Evolutionary conservation across 495 filamentous ascomycete genomes (phyloP), one percentile per base, ranked within the genome.

Genomic region (Pseudevernia furfuracea): DNA sequence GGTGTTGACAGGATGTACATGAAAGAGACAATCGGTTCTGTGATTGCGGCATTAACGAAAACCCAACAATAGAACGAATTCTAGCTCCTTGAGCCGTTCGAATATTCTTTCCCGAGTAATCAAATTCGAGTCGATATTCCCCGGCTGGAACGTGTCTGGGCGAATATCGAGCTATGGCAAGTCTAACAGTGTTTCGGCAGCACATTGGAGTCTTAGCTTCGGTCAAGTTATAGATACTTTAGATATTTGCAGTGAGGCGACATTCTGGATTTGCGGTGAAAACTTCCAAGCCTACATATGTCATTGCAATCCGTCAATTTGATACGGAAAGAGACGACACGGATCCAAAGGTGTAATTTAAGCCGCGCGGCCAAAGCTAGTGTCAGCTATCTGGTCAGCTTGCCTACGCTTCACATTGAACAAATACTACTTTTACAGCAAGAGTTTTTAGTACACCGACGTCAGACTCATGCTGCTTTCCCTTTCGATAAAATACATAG

Each of bases 401-500:
- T 7, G 25, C 14, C 4, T 4, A 53, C 9, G 10, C 12, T 14
- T 53, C 28, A 32, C 12, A 32, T 2, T 53, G 49, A 32, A 32
- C 28, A 17, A 14, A 10, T 17, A 19, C 49, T 17, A 19, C 49
- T 19, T 32, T 19, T 37, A n/a, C 14, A 15, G 32, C 9, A 21
- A 9, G 10, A 6, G 28, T 32, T 15, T 9, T n/a, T 23, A 15
- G 23, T 23, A 55, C 32, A 56, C 10, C 21, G 19, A 23, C 43
- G 14, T 23, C 5, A 43, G n/a, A 34, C 25, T 21, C 10, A 36
- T 25, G n/a, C 37, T 25, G 59, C n/a, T 23, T 46, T 39, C n/a
- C 11, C 34, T 28, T 10, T 36, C 46, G 8, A 36, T 56, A 62
- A n/a, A 37, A 38, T 67, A 63, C 57, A 65, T 65, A 48, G 32